These are phyloP conservation scores for Spathaspora gorwiae DNA, from an alignment of 805 yeast species.

Conservation along the genomic window DNA sequence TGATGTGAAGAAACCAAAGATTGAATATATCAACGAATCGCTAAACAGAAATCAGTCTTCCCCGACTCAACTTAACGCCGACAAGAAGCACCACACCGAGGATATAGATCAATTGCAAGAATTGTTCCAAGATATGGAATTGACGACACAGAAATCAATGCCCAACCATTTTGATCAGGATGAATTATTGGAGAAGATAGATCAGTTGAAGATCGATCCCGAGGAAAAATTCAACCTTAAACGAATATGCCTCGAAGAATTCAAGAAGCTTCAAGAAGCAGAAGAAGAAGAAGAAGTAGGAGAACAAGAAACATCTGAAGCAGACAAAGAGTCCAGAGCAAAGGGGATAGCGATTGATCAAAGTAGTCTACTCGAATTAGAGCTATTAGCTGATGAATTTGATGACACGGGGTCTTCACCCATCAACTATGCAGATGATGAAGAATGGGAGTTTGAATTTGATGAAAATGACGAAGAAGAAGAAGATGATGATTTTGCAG, in stretches of 20 bases:
- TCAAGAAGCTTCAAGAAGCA: conserved; percentile 8
- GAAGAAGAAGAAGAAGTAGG: background rate
- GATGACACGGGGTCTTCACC: conserved; percentile 24
- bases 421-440: conserved; percentile 25
- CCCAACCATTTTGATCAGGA: conserved; percentile 11
- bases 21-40: background rate
- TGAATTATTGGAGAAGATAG: conserved; percentile 21
- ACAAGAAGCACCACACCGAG: background rate
- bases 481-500: conserved; percentile 29
- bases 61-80: background rate
- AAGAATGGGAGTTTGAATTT: conserved; percentile 33
- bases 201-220: conserved; percentile 18
- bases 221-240: conserved; percentile 27
- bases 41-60: background rate
- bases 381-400: conserved; percentile 48
- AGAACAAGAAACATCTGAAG: background rate
- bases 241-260: conserved; percentile 18
- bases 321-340: background rate
- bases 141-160: conserved; percentile 28
- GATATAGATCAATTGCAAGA: conserved; percentile 20
- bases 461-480: conserved; percentile 25
- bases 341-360: conserved; percentile 11
- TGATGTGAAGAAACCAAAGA: background rate
- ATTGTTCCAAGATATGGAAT: conserved; percentile 32
- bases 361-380: conserved; percentile 49